Base-by-base conservation (phyloP, 2,329 filamentous ascomycete genomes). In the Venturia nashicola region DNA sequence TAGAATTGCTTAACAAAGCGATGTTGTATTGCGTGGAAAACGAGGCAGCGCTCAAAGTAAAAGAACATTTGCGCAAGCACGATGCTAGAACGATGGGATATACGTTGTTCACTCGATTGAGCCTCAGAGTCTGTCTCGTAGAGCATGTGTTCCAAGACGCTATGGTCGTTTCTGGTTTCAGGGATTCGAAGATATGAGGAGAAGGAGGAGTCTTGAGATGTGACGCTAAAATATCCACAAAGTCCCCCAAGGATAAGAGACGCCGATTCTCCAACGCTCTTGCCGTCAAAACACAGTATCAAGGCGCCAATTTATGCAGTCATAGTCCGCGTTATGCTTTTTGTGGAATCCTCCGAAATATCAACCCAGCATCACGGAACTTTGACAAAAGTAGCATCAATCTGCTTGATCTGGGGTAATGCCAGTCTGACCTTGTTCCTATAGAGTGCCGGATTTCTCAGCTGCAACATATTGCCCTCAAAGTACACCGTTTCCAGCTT, bases 391-490 rank as follows among this genome's bases (percentile, higher is more conserved):
- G 62, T 95, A 65, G 94, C 94, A 83, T 99, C 94, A 73, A 99
- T 97, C 79, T 99, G 92, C 73, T 84, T 84, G 62, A 99, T 79
- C 74, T 94, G 88, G 65, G 94, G 94, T 75, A 99, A 76, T 42
- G 91, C 89, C 74, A 99, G 77, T 65, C 88, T 83, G 54, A 99
- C 86, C 77, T 99, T 99, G 77, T 97, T 97, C 71, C 94, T 82
- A 76, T 99, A 99, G 66, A 97, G 76, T 0, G 90, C 89, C n/a
- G 89, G 89, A 5, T 83, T 85, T 63, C 82, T 83, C 66, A 86
- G 80, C 77, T 99, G 94, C 69, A 99, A 75, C 34, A 92, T 93
- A 71, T 96, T 97, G 1, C 91, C 92, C 73, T 99, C 94, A 68
- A 99, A 95, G 73, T 99, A 99, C 12, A 99, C 93, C 0, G 94